Conservation (phyloP, 441 rosid species). For the Populus trichocarpa region DNA sequence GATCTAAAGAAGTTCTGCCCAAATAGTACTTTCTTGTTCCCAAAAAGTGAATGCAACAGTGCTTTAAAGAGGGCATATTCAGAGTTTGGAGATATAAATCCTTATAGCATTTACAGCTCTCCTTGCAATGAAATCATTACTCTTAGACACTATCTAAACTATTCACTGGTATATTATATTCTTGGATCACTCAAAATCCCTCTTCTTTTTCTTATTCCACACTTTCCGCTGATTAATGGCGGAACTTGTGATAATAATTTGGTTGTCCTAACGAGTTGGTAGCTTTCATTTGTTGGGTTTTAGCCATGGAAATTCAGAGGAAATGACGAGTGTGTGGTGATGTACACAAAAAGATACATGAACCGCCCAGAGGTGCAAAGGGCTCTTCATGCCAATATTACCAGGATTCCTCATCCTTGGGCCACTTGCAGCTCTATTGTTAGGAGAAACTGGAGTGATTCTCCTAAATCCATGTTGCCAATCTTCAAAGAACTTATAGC, state of each 20-base stretch:
- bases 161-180: conserved; percentile 32
- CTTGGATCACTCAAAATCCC: neutral
- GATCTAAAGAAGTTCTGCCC: conserved; percentile 51
- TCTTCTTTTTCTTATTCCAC: neutral
- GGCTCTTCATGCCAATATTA: conserved; percentile 70
- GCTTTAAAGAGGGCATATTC: conserved; percentile 52
- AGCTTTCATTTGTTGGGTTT: neutral
- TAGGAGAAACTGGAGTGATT: conserved; percentile 62
- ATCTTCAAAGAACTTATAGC: conserved; percentile 57
- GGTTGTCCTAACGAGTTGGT: neutral
- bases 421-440: conserved; percentile 69
- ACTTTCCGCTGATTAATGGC: neutral
- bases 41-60: conserved; percentile 40
- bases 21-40: conserved; percentile 40
- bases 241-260: neutral
- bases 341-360: conserved; percentile 61
- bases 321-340: conserved; percentile 59
- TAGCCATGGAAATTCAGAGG: conserved; percentile 81
- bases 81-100: conserved; percentile 76
- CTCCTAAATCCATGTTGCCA: conserved; percentile 60
- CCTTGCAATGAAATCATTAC: conserved; percentile 30
- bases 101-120: conserved; percentile 69
- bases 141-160: conserved; percentile 16
- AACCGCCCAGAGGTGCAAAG: conserved; percentile 61
- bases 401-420: conserved; percentile 63